A percentile compares a stretch with the other conserved stretches of the same genome.
Evolutionary conservation across 1,139 yeast genomes (phyloP).

Genomic region (Debaryomyces sp.): DNA sequence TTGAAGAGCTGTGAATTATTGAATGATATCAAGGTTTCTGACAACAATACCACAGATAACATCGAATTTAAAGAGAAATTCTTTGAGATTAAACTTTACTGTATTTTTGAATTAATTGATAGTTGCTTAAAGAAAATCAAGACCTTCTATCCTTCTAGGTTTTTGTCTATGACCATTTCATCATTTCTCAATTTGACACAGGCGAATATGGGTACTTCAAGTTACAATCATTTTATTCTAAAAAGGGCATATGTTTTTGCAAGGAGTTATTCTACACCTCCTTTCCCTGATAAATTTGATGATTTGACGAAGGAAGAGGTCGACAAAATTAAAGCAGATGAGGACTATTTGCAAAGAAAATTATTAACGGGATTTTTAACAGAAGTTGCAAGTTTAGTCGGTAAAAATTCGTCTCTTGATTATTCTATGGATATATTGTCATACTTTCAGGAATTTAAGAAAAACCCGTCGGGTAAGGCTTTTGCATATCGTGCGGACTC

Average conservation of each 20-base stretch:
- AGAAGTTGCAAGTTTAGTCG: constrained; percentile 46
- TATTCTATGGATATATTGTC: constrained; percentile 29
- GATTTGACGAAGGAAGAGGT: constrained; percentile 40
- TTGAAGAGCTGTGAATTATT: constrained; percentile 69
- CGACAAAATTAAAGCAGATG: constrained; percentile 48
- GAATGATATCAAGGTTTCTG: constrained; percentile 23
- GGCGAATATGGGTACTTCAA: constrained; percentile 32
- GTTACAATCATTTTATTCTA: constrained; percentile 42
- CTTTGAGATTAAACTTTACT: constrained; percentile 62
- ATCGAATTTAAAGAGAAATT: constrained; percentile 28
- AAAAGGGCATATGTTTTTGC: constrained; percentile 67
- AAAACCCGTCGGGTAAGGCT: constrained; percentile 14
- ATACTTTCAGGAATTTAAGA: constrained; percentile 19
- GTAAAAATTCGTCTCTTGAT: constrained; percentile 26
- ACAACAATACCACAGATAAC: constrained; percentile 16
- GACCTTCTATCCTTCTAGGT: constrained; percentile 76
- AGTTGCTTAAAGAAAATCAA: constrained; percentile 55
- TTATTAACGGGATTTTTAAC: constrained; percentile 44
- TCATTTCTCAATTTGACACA: constrained; percentile 55
- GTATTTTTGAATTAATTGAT: constrained; percentile 61
- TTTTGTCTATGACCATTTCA: constrained; percentile 65
- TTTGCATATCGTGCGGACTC: constrained; percentile 18
- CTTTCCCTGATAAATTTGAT: constrained; percentile 37
- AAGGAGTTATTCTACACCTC: constrained; percentile 61
- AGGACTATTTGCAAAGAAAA: constrained; percentile 53